Conservation (phyloP, 1,284 basidiomycete species). For the Ceratobasidium sp. region DNA sequence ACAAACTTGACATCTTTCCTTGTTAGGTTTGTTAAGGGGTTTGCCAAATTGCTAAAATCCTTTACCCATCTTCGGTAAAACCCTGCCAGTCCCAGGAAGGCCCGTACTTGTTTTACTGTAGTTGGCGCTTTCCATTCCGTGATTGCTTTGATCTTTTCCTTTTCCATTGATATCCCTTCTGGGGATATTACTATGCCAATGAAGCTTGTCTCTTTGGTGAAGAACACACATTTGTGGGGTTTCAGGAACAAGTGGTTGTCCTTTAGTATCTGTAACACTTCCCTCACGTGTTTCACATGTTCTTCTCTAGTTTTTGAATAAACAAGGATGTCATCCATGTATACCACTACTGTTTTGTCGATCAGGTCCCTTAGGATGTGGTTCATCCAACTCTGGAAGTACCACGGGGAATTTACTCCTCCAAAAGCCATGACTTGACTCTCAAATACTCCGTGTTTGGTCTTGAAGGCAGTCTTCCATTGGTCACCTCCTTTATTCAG, state of each 20-base stretch:
- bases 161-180: slow-evolving; percentile 50
- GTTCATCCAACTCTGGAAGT: slow-evolving; percentile 31
- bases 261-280: slow-evolving; percentile 14
- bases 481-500: slow-evolving; percentile 40
- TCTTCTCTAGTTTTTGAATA: slow-evolving; percentile 24
- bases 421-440: slow-evolving; percentile 44
- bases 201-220: background rate
- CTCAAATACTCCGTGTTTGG: slow-evolving; percentile 27
- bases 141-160: slow-evolving; percentile 53
- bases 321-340: slow-evolving; percentile 36
- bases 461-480: slow-evolving; percentile 47
- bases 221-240: background rate
- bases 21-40: slow-evolving; percentile 52
- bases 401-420: slow-evolving; percentile 24
- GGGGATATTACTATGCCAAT: background rate
- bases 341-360: background rate
- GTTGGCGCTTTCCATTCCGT: slow-evolving; percentile 53
- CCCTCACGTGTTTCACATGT: slow-evolving; percentile 24
- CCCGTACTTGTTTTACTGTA: slow-evolving; percentile 52
- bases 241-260: slow-evolving; percentile 31
- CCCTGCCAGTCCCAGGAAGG: slow-evolving; percentile 57
- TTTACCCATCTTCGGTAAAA: slow-evolving; percentile 43
- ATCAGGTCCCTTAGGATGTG: slow-evolving; percentile 23
- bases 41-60: slow-evolving; percentile 52
- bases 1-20: slow-evolving; percentile 49